Conservation (phyloP, 768 basidiomycete species). For the Suillus bovinus region DNA sequence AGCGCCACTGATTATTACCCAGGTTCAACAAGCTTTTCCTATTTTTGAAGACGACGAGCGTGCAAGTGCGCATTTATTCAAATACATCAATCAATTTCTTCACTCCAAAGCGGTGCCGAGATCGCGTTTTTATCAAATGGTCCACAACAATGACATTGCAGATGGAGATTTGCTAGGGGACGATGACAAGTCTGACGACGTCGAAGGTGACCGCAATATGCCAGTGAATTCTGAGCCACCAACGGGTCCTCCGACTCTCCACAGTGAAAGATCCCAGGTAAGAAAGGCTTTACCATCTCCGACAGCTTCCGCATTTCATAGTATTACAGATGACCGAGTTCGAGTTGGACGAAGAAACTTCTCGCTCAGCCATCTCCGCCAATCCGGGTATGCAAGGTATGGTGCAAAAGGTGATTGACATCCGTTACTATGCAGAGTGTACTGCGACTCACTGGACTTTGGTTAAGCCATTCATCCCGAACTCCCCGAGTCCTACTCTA, state of each 20-base stretch:
- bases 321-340: background rate
- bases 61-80: background rate
- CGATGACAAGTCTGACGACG: background rate
- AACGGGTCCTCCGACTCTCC: background rate
- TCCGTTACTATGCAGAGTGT: background rate
- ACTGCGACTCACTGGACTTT: background rate
- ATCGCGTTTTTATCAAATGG: background rate
- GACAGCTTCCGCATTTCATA: background rate
- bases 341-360: background rate
- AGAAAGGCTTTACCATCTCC: background rate
- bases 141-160: background rate
- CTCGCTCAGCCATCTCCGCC: background rate
- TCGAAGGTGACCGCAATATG: too few species aligned
- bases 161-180: too few species aligned
- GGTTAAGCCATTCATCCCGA: background rate
- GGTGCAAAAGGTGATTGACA: background rate
- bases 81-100: background rate
- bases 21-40: conserved; percentile 1
- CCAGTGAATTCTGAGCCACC: background rate
- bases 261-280: background rate
- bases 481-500: background rate
- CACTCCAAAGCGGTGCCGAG: background rate
- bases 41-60: background rate
- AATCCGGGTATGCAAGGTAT: background rate
- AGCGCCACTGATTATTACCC: background rate